Base-by-base conservation (phyloP, 805 yeast species). In the Wickerhamomyces sydowiorum region DNA sequence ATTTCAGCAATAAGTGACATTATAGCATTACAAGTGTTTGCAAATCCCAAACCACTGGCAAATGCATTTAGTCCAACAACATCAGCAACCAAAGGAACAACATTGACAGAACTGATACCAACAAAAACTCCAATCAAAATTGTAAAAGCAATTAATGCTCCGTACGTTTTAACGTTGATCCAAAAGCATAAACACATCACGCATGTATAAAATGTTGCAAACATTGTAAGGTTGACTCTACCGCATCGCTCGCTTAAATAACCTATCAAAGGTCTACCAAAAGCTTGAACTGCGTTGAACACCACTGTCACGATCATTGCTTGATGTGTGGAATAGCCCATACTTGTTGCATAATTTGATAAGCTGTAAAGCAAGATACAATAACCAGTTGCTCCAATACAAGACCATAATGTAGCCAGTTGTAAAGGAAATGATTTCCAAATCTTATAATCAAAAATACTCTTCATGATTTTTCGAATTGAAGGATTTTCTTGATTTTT, bases 191-290 rank as follows among this genome's bases (percentile, higher is more conserved):
- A 67, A 25, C 64, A 49, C n/a, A 73, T 46, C 0, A 75, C 48
- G 2, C 66, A 58, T 22, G 70, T 46, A 4, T 72, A 43, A 1
- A 51, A 17, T 1, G 74, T 65, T 7, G 64, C 49, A 5, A 60
- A 24, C 10, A 69, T 59, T 5, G 79, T 66, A 15, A 67, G 58
- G 47, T 76, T 76, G 4, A 71, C 59, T 45, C 76, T 61, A 1
- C 82, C 82, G 37, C 57, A 53, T 32, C 55, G 59, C 43, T 74
- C 79, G 41, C 75, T 71, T 1, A 61, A 25, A 3, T 62, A 46
- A 1, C 80, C 82, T 52, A 74, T 65, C 12, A 54, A 8, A 2
- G 79, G 77, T 51, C 82, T 62, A 6, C 80, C 80, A 14, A 74
- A 45, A 6, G 66, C 59, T 51, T 76, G 80, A 0, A 69, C 65